Base-by-base conservation (phyloP, 345 rosid species). In the Citrus inodora region DNA sequence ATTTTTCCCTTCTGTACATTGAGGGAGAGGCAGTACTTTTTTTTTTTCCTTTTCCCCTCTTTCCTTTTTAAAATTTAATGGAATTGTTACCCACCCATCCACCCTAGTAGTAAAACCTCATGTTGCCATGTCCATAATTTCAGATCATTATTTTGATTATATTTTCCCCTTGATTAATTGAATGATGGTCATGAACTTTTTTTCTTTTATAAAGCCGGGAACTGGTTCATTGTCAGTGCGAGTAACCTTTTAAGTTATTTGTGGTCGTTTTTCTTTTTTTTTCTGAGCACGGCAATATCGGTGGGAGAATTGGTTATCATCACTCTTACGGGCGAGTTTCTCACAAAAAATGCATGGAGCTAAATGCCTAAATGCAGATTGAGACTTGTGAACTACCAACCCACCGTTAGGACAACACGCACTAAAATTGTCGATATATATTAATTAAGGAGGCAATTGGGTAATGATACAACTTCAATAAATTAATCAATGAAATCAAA, bases 1-100 rank as follows among this genome's bases (percentile, higher is more conserved):
- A 71, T 74, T 70, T 67, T 21, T 38, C 67, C 70, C 62, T 62
- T 80, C 76, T 85, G 87, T 85, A 87, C 59, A 85, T 85, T 70
- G 75, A 85, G 86, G 78, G 78, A 33, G 80, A 60, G 75, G 66
- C 55, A 25, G 83, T 78, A 35, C 78, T 64, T 68, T 16, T 11
- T 25, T 13, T 68, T 7, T 11, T 48, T 48, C 25, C 65, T 71
- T 42, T 11, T 21, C 0, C 4, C 7, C 78, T 58, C 38, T 37
- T 61, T 2, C 21, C 46, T 38, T 42, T 71, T 35, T 48, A 33
- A n/a, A 28, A 37, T 67, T 17, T 56, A 69, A 65, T 61, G 71
- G 33, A 33, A 65, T 32, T 42, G n/a, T 2, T 40, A 40, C 22
- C 22, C 65, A 32, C 35, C 30, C 63, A 32, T 35, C 66, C 10